Conservation (phyloP, 768 basidiomycete genomes). For the Suillus occidentalis region DNA sequence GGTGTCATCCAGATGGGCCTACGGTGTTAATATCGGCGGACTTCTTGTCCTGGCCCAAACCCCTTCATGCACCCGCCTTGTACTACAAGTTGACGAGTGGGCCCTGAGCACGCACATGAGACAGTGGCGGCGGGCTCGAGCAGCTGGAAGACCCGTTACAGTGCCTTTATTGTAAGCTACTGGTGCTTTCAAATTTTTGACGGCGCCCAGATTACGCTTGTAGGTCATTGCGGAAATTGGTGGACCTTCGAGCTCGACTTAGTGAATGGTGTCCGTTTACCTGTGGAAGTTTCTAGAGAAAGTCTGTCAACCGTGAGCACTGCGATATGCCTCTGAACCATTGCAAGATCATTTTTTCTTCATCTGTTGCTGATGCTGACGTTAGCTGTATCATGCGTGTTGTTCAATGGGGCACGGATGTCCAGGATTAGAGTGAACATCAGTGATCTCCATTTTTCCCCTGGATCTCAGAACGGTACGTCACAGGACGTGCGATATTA, state of each 20-base stretch:
- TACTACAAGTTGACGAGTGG: conserved; percentile 70
- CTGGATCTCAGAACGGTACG: conserved; percentile 75
- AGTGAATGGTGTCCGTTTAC: conserved; percentile 47
- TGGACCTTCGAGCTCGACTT: conserved; percentile 70
- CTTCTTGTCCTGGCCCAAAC: conserved; percentile 64
- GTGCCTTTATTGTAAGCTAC: conserved; percentile 71
- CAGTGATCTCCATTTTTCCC: conserved; percentile 69
- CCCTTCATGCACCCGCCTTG: conserved; percentile 70
- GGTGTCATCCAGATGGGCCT: conserved; percentile 14
- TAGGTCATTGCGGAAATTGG: conserved; percentile 88
- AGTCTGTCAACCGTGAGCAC: conserved; percentile 67
- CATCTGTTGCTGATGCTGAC: not conserved
- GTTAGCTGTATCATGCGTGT: conserved; percentile 24
- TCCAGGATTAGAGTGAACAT: conserved; percentile 84
- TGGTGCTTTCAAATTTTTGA: not conserved
- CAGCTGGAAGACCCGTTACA: conserved; percentile 73
- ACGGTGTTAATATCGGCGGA: conserved; percentile 73
- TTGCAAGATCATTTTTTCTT: conserved; percentile 5
- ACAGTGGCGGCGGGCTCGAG: conserved; percentile 55
- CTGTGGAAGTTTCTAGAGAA: conserved; percentile 58
- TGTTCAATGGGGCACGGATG: conserved; percentile 78
- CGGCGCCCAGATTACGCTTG: conserved; percentile 2
- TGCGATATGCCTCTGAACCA: not conserved
- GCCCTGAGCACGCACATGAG: conserved; percentile 49
- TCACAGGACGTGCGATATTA: conserved; percentile 3